Percentiles rank a stretch among this genome's conserved stretches.
These are phyloP conservation scores for Diaporthe ilicicola DNA, from an alignment of 2,329 filamentous ascomycete genomes.

Conservation along the genomic window DNA sequence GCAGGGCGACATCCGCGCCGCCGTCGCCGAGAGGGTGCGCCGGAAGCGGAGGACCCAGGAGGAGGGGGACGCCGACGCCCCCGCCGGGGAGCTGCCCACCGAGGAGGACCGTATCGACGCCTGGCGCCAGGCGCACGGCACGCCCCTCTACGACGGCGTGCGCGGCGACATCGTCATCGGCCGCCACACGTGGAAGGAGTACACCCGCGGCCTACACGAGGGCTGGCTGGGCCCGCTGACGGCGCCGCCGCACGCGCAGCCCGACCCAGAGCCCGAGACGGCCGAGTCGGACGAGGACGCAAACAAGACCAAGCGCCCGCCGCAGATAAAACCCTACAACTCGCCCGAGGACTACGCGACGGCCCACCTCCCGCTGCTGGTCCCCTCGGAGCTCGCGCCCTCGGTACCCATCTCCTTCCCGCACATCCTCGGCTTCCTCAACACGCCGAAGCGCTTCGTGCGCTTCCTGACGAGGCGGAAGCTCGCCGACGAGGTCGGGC, in stretches of 20 bases:
- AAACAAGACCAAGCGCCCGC: slow-evolving; percentile 64
- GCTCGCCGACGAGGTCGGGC: slow-evolving; percentile 88
- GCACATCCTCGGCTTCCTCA: slow-evolving; percentile 90
- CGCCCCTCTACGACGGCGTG: slow-evolving; percentile 76
- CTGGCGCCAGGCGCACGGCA: slow-evolving; percentile 70
- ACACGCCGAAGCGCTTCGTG: slow-evolving; percentile 85
- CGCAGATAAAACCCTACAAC: slow-evolving; percentile 79
- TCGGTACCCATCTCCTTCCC: slow-evolving; percentile 79
- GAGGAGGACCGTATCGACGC: slow-evolving; percentile 69
- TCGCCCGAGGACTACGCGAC: slow-evolving; percentile 74
- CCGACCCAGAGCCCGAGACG: slow-evolving; percentile 37
- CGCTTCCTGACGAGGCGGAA: slow-evolving; percentile 86
- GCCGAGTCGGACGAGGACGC: slow-evolving; percentile 47
- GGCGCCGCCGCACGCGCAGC: slow-evolving; percentile 55
- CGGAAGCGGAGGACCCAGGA: slow-evolving; percentile 70
- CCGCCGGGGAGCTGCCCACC: slow-evolving; percentile 57
- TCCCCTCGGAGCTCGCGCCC: slow-evolving; percentile 78
- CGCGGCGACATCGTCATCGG: slow-evolving; percentile 90
- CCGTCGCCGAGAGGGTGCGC: slow-evolving; percentile 85
- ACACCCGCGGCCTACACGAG: slow-evolving; percentile 90
- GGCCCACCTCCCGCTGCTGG: slow-evolving; percentile 68
- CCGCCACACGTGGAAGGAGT: slow-evolving; percentile 96
- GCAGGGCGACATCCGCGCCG: slow-evolving; percentile 91
- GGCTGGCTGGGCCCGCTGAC: slow-evolving; percentile 92
- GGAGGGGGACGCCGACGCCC: slow-evolving; percentile 49